phyloP scores from a whole-genome alignment of 2,329 filamentous ascomycete species.

The Alternaria gansuensis region DNA sequence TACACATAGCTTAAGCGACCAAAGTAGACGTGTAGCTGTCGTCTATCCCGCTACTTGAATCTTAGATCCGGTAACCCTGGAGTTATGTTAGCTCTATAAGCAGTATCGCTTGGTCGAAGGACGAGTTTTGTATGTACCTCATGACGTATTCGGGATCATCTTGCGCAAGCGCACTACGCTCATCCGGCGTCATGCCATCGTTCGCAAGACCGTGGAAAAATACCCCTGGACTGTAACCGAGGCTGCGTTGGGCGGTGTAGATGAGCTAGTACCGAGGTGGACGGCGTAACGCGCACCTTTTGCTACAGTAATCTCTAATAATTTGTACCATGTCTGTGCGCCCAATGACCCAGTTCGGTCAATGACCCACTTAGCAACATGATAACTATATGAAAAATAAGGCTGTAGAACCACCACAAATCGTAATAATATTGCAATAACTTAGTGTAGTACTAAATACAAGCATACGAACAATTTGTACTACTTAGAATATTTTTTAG shows the following conservation, averaged over 20 bases:
- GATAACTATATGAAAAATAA: too few relatives aligned
- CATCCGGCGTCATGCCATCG: not conserved
- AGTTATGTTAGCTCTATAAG: not conserved
- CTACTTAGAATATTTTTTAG: too few relatives aligned
- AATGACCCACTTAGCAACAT: too few relatives aligned
- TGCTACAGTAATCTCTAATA: not conserved
- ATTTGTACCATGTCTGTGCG: too few relatives aligned
- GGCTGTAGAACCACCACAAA: too few relatives aligned
- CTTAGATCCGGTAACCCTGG: not conserved
- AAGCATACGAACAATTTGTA: too few relatives aligned
- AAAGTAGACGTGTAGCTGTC: constrained; percentile 62
- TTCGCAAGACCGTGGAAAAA: not conserved
- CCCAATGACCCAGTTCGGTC: too few relatives aligned
- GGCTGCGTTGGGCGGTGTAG: not conserved
- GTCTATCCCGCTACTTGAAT: constrained; percentile 61
- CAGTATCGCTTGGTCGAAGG: too few relatives aligned
- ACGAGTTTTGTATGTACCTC: not conserved
- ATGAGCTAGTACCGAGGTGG: not conserved
- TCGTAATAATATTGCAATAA: too few relatives aligned
- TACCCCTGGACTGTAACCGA: not conserved
- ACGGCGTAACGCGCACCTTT: not conserved
- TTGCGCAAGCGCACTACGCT: not conserved
- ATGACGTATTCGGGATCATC: not conserved
- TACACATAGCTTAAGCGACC: constrained; percentile 65
- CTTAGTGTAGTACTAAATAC: too few relatives aligned